Conservation (phyloP, 2,329 filamentous ascomycete species). For the Claviceps maximensis region DNA sequence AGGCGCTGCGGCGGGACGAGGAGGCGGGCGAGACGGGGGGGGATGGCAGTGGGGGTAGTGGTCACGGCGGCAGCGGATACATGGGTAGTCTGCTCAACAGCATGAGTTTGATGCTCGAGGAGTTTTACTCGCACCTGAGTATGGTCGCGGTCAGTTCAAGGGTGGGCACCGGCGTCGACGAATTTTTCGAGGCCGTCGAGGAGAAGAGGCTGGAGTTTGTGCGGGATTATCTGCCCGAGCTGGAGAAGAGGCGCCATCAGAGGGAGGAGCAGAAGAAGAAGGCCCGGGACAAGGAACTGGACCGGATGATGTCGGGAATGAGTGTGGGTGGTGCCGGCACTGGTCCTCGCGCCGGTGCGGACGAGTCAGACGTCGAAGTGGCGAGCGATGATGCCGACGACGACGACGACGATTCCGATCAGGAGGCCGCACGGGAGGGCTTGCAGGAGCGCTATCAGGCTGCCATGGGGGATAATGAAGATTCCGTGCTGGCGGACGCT, state of each 20-base stretch:
- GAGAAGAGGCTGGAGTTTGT: constrained; percentile 83
- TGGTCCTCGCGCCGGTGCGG: constrained; percentile 23
- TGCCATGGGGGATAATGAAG: constrained; percentile 49
- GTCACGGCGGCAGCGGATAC: constrained; percentile 72
- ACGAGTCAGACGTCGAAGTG: constrained; percentile 36
- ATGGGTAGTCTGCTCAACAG: constrained; percentile 94
- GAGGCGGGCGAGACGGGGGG: constrained; percentile 63
- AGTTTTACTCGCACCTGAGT: constrained; percentile 89
- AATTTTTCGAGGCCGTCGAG: constrained; percentile 83
- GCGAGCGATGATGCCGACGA: constrained; percentile 43
- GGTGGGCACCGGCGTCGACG: constrained; percentile 80
- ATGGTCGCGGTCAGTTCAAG: constrained; percentile 90
- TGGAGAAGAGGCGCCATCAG: constrained; percentile 64
- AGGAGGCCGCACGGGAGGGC: constrained; percentile 49
- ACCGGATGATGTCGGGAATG: constrained; percentile 94
- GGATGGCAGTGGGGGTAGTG: constrained; percentile 51
- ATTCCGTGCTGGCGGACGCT: constrained; percentile 39
- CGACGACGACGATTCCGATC: constrained; percentile 40
- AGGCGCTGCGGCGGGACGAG: constrained; percentile 69
- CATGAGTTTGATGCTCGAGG: constrained; percentile 94
- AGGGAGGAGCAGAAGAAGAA: constrained; percentile 63
- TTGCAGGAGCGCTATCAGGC: constrained; percentile 66
- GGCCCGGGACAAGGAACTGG: constrained; percentile 66
- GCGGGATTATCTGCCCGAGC: constrained; percentile 80
- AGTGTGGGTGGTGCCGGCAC: constrained; percentile 22